Evolutionary conservation across 768 basidiomycete species (phyloP).

Genomic region (Crucibulum laeve): DNA sequence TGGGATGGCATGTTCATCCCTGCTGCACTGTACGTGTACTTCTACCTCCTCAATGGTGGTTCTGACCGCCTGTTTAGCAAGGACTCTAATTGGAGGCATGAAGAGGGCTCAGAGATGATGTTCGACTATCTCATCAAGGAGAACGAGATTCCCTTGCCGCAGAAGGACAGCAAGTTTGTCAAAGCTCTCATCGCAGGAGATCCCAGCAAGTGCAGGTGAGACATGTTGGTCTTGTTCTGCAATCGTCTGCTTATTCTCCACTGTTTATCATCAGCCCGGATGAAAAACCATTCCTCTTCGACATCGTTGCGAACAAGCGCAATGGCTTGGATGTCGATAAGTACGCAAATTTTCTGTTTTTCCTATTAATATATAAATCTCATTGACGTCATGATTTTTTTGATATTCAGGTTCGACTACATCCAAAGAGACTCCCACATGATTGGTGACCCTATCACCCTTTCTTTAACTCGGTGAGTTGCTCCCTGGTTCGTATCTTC

Average conservation of each 20-base stretch:
- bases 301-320: constrained; percentile 77
- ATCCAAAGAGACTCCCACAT: constrained; percentile 72
- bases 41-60: background rate
- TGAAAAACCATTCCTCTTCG: constrained; percentile 75
- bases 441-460: constrained; percentile 59
- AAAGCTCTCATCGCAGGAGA: constrained; percentile 80
- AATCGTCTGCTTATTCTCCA: background rate
- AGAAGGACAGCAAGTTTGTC: constrained; percentile 53
- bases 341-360: constrained; percentile 33
- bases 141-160: constrained; percentile 44
- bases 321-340: constrained; percentile 90
- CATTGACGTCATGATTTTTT: background rate
- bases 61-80: constrained; percentile 28
- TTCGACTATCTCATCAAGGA: constrained; percentile 61
- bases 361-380: too few relatives aligned
- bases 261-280: constrained; percentile 20
- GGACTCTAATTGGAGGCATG: constrained; percentile 61
- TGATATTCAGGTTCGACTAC: constrained; percentile 65
- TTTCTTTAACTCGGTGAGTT: constrained; percentile 44
- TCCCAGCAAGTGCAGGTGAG: constrained; percentile 44
- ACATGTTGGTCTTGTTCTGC: background rate
- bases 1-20: constrained; percentile 79
- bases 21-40: constrained; percentile 46
- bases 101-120: constrained; percentile 81
- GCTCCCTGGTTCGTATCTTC: background rate